Evolutionary conservation across 805 yeast genomes (phyloP).

Genomic region (Tetrapisispora nanseiensis): DNA sequence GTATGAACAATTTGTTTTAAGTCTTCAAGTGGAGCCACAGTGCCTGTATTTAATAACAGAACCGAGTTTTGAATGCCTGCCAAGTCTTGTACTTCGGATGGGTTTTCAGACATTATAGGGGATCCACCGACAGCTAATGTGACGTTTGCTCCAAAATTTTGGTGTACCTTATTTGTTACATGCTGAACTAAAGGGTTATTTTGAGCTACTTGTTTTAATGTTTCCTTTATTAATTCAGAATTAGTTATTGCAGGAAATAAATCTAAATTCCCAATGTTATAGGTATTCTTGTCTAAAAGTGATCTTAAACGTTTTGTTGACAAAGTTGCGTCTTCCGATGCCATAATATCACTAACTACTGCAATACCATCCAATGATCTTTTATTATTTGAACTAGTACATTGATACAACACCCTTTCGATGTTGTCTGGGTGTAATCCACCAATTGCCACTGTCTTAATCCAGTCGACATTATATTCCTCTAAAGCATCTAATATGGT

Average conservation of each 20-base stretch:
- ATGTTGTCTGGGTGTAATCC: conserved; percentile 62
- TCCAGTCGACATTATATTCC: conserved; percentile 25
- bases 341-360: conserved; percentile 80
- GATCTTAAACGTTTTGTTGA: conserved; percentile 37
- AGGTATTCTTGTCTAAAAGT: conserved; percentile 14
- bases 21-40: conserved; percentile 41
- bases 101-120: conserved; percentile 78
- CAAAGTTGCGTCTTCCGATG: conserved; percentile 40
- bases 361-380: conserved; percentile 69
- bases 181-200: conserved; percentile 68
- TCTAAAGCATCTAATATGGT: conserved; percentile 41
- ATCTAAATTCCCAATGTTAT: conserved; percentile 10
- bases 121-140: conserved; percentile 77
- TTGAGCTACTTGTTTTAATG: conserved; percentile 19
- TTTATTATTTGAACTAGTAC: conserved; percentile 35
- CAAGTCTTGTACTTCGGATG: conserved; percentile 58
- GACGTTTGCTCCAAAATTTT: conserved; percentile 79
- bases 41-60: conserved; percentile 67
- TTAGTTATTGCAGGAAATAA: background rate
- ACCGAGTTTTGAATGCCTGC: conserved; percentile 45
- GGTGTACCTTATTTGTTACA: conserved; percentile 81
- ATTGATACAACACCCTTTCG: conserved; percentile 43
- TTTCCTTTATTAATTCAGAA: conserved; percentile 4
- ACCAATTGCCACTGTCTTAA: conserved; percentile 70
- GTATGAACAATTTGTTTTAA: conserved; percentile 44